Evolutionary conservation across 2,329 filamentous ascomycete genomes (phyloP).

Genomic region (Catunica adiposa): DNA sequence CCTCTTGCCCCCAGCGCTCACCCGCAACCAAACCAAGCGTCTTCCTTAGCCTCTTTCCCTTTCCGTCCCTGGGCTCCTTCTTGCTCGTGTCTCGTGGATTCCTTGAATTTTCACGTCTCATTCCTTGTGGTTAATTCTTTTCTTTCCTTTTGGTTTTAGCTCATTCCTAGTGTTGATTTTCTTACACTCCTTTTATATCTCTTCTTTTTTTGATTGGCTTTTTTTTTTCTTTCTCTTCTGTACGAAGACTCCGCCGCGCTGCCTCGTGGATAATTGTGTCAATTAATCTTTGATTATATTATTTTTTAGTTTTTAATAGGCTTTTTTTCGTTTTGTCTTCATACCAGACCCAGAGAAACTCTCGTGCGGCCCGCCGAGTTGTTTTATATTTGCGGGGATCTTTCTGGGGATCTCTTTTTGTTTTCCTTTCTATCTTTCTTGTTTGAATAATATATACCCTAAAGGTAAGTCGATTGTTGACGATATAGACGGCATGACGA

Average conservation of each 20-base stretch:
- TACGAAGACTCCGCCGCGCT: neutral
- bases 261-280: neutral
- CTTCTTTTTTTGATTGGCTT: neutral
- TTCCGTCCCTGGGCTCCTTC: neutral
- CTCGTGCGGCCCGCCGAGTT: constrained; percentile 12
- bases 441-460: neutral
- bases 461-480: neutral
- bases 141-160: neutral
- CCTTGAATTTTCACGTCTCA: neutral
- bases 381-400: neutral
- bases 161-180: neutral
- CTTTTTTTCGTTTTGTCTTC: no score
- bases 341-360: neutral
- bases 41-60: no score
- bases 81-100: neutral
- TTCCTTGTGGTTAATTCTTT: neutral
- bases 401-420: neutral
- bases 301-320: no score
- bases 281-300: neutral
- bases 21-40: no score
- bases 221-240: neutral
- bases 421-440: neutral
- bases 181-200: neutral
- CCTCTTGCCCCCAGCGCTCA: no score
- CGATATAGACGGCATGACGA: neutral